A percentile compares a stretch with the other conserved stretches of the same genome.
phyloP scores from a whole-genome alignment of 768 basidiomycete genomes.

The Pulveroboletus sp. region DNA sequence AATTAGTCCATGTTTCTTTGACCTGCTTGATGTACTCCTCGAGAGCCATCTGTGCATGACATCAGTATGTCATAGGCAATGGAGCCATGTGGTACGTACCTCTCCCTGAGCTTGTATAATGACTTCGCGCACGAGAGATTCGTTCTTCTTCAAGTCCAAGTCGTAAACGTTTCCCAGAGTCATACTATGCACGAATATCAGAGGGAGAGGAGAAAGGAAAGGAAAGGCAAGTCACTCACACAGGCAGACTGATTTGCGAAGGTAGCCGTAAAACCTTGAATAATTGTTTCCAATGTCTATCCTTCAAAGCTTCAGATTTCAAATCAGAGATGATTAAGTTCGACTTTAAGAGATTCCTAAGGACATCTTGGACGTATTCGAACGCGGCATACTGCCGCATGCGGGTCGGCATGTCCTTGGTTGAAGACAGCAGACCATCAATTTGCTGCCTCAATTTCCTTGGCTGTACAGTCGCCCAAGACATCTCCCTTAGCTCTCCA shows the following conservation, averaged over 20 bases:
- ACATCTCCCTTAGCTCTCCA: constrained; percentile 77
- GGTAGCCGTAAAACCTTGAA: constrained; percentile 84
- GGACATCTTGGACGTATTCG: constrained; percentile 92
- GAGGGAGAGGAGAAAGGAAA: not conserved
- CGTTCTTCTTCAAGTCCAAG: constrained; percentile 92
- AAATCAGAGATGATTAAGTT: constrained; percentile 89
- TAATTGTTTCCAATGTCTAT: constrained; percentile 96
- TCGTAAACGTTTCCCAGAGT: constrained; percentile 96
- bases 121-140: constrained; percentile 85
- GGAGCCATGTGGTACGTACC: constrained; percentile 37
- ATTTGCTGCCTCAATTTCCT: constrained; percentile 92
- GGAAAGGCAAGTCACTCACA: constrained; percentile 44
- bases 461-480: constrained; percentile 91
- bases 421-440: constrained; percentile 85
- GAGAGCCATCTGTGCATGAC: constrained; percentile 70
- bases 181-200: constrained; percentile 52
- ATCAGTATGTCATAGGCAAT: constrained; percentile 6
- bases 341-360: constrained; percentile 81
- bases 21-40: constrained; percentile 96
- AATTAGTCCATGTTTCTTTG: constrained; percentile 94
- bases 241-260: constrained; percentile 66
- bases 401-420: constrained; percentile 97
- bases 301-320: constrained; percentile 95
- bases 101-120: constrained; percentile 98
- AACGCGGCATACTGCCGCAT: constrained; percentile 99